Base-by-base conservation (phyloP, 1,284 basidiomycete genomes). In the Marasmius oreades region DNA sequence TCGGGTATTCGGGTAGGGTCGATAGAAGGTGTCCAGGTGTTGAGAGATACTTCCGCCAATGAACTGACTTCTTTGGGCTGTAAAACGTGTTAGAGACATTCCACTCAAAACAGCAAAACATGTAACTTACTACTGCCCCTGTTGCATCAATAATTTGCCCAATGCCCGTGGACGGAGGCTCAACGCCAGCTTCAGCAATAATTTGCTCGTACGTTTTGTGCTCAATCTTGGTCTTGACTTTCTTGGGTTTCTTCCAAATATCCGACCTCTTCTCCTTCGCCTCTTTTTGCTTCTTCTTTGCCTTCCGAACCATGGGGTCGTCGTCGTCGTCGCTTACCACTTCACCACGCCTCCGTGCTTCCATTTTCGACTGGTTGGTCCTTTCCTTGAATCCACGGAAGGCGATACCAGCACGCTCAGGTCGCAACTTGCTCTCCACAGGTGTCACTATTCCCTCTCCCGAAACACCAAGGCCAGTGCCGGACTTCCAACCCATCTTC, bases 171-270 rank as follows among this genome's bases (percentile, higher is more conserved):
- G 74, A 64, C 2, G 77, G 65, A 1, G 78, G 73, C 36, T 86
- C 81, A 59, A 81, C 77, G 0, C 88, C 90, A 20, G 89, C 86
- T 68, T 95, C 94, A 2, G 90, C 89, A 46, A 98, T 69, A 55
- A 98, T 92, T 70, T 98, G 85, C 70, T 98, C 95, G 67, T 97
- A 98, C 0, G 93, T 94, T 77, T 95, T 95, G 75, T 96, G 93
- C 67, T 94, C 86, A 24, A 95, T 77, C 70, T 85, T 92, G 26
- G 82, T 84, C 73, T 94, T 97, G 58, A 85, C 78, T 68, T 90
- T 93, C 76, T 84, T 91, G 18, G 91, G 86, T 61, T 83, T 86
- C 74, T 89, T 93, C 87, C 90, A 92, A 0, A 79, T 82, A 47
- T 90, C 88, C 1, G 84, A 81, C 60, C 78, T 75, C 60, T 84